Percentiles rank a stretch among this genome's conserved stretches.
phyloP scores from a whole-genome alignment of 129 eudicot species.

The Pulicaria dysenterica region DNA sequence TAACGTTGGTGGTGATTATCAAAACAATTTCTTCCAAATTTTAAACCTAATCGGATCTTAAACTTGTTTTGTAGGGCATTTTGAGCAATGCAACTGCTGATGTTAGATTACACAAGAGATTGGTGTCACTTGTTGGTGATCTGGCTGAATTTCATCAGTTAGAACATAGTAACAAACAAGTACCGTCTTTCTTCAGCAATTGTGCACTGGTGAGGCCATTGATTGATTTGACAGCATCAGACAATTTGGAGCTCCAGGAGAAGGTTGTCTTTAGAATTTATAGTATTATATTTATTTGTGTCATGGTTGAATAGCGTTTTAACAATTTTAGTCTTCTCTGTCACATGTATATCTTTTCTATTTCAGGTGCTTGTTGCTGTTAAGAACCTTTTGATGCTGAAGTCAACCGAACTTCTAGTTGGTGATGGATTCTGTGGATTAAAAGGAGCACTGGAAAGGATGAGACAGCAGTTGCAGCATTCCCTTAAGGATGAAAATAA shows the following conservation, averaged over 20 bases:
- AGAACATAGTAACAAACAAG: slow-evolving; percentile 38
- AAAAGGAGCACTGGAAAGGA: slow-evolving; percentile 60
- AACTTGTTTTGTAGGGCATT: slow-evolving; percentile 60
- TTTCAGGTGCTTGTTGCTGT: slow-evolving; percentile 70
- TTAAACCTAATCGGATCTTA: slow-evolving; percentile 9
- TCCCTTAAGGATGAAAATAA: slow-evolving; percentile 44
- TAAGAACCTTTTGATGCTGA: slow-evolving; percentile 63
- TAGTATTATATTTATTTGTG: too few species aligned
- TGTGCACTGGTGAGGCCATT: slow-evolving; percentile 62
- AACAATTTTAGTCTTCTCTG: too few species aligned
- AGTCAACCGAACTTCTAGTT: slow-evolving; percentile 49
- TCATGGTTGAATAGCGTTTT: too few species aligned
- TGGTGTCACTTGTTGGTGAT: slow-evolving; percentile 72
- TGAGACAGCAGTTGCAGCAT: slow-evolving; percentile 56
- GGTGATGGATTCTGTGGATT: slow-evolving; percentile 66
- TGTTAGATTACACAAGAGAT: slow-evolving; percentile 68
- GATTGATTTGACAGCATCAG: slow-evolving; percentile 54
- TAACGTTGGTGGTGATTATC: not conserved
- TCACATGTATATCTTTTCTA: too few species aligned
- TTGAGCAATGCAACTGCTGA: slow-evolving; percentile 72
- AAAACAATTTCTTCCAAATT: not conserved
- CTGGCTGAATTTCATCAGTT: slow-evolving; percentile 56
- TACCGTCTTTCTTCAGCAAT: slow-evolving; percentile 55
- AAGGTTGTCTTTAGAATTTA: slow-evolving; percentile 51
- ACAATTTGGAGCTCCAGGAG: slow-evolving; percentile 82